phyloP scores from a whole-genome alignment of 2,329 filamentous ascomycete species.

The Xylariaceae sp. region DNA sequence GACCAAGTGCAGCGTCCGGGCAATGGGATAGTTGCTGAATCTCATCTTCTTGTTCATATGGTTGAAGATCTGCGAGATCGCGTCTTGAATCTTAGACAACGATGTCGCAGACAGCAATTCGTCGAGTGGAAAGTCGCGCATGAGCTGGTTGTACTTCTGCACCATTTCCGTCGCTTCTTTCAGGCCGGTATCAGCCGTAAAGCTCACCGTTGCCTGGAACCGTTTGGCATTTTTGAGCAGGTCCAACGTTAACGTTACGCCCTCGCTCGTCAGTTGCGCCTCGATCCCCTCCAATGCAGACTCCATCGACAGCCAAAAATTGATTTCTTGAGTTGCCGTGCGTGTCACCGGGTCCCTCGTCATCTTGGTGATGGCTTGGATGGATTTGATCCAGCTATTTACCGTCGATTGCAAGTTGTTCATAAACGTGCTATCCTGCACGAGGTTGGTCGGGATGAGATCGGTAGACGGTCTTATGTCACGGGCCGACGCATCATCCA shows the following conservation, averaged over 20 bases:
- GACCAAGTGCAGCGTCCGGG: slow-evolving; percentile 85
- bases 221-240: slow-evolving; percentile 96
- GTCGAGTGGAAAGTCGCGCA: slow-evolving; percentile 95
- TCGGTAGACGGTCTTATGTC: slow-evolving; percentile 69
- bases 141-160: slow-evolving; percentile 97
- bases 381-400: slow-evolving; percentile 98
- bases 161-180: slow-evolving; percentile 96
- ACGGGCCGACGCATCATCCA: slow-evolving; percentile 68
- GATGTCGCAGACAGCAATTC: slow-evolving; percentile 91
- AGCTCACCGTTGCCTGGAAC: slow-evolving; percentile 95
- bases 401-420: slow-evolving; percentile 91
- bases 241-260: slow-evolving; percentile 84
- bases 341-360: slow-evolving; percentile 70
- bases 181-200: slow-evolving; percentile 89
- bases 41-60: slow-evolving; percentile 98
- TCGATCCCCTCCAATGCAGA: slow-evolving; percentile 88
- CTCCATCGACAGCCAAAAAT: slow-evolving; percentile 99
- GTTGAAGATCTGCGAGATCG: slow-evolving; percentile 80
- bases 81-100: slow-evolving; percentile 80
- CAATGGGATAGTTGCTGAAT: slow-evolving; percentile 92
- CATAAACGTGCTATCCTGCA: slow-evolving; percentile 85
- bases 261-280: slow-evolving; percentile 78
- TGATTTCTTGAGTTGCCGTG: slow-evolving; percentile 94
- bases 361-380: slow-evolving; percentile 93
- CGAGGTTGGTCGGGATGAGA: slow-evolving; percentile 65